Conservation (phyloP, 805 yeast genomes). For the Wickerhamiella cacticola region DNA sequence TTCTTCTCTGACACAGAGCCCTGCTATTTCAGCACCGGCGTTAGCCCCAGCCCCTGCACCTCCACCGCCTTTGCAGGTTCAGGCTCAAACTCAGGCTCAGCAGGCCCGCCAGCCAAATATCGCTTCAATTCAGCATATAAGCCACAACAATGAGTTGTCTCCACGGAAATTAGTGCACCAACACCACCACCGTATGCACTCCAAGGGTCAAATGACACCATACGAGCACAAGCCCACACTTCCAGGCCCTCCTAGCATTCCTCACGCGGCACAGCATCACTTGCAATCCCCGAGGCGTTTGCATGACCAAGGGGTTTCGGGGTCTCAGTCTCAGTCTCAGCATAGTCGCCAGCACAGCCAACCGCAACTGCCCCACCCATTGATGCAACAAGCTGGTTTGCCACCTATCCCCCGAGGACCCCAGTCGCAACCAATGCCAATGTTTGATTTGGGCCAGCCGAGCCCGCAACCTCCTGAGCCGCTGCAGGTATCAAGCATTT, state of each 20-base stretch:
- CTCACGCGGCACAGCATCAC: background rate
- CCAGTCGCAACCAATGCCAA: background rate
- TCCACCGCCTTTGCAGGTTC: too few relatives aligned
- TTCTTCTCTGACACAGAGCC: background rate
- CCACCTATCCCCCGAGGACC: too few relatives aligned
- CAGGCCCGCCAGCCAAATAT: too few relatives aligned
- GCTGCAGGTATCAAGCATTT: background rate
- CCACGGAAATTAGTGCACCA: background rate
- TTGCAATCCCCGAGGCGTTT: background rate
- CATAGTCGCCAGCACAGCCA: too few relatives aligned
- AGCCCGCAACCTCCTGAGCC: background rate
- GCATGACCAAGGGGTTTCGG: background rate
- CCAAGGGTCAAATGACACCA: background rate
- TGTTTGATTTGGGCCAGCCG: too few relatives aligned
- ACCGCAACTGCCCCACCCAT: background rate
- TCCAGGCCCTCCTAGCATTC: background rate
- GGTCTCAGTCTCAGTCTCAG: too few relatives aligned
- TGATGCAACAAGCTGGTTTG: background rate
- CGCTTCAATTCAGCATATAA: background rate
- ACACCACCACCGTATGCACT: background rate
- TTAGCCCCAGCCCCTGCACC: too few relatives aligned
- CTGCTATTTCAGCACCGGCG: too few relatives aligned
- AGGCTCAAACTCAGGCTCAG: too few relatives aligned
- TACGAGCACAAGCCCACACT: background rate
- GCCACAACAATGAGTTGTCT: background rate